Conservation (phyloP, 129 eudicot species). For the Flaveria brownii region DNA sequence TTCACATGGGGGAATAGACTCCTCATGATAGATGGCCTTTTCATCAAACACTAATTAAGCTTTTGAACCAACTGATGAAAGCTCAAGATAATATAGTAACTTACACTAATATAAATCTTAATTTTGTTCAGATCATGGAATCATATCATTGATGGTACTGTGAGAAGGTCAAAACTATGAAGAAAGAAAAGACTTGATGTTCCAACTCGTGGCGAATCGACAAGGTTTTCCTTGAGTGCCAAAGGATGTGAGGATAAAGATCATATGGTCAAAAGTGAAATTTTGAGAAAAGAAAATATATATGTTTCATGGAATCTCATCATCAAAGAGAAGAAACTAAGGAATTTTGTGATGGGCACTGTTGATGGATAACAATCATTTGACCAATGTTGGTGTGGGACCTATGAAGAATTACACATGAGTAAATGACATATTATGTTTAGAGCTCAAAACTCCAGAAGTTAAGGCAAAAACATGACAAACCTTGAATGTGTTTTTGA, state of each 20-base stretch:
- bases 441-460: neutral
- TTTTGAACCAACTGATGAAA: slow-evolving; percentile 22
- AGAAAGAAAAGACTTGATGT: slow-evolving; percentile 22
- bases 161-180: slow-evolving; percentile 38
- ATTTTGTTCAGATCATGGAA: neutral
- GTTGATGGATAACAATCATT: slow-evolving; percentile 14
- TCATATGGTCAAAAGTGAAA: slow-evolving; percentile 37
- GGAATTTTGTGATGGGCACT: slow-evolving; percentile 47
- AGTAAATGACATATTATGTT: neutral
- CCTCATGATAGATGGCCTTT: slow-evolving; percentile 19
- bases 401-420: neutral
- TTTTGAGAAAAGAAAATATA: slow-evolving; percentile 37
- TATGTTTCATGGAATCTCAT: slow-evolving; percentile 48
- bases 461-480: neutral
- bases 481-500: neutral
- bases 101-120: neutral
- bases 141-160: slow-evolving; percentile 25
- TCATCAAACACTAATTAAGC: slow-evolving; percentile 20
- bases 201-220: slow-evolving; percentile 29
- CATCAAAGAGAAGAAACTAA: slow-evolving; percentile 50
- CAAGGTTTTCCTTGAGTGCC: slow-evolving; percentile 35
- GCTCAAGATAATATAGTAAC: slow-evolving; percentile 13
- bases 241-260: slow-evolving; percentile 24
- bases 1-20: slow-evolving; percentile 14
- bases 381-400: neutral